Conservation (phyloP, 495 filamentous ascomycete genomes). For the Neurospora intermedia region DNA sequence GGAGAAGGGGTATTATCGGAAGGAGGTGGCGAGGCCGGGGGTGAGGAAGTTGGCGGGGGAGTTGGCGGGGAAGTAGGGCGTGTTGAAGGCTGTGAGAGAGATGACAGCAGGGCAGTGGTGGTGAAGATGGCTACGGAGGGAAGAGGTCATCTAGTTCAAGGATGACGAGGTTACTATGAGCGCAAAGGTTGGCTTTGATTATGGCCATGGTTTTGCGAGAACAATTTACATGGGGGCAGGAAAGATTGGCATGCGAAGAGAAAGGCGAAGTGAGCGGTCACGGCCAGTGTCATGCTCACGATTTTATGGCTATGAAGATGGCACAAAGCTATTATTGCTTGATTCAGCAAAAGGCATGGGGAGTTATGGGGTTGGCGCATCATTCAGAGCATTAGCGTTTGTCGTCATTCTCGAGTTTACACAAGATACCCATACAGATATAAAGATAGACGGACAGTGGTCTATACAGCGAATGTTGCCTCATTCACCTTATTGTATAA, state of each 20-base stretch:
- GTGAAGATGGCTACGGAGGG: not conserved
- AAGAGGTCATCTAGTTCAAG: not conserved
- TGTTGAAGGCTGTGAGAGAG: not conserved
- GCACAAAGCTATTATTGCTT: not conserved
- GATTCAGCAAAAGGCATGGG: not conserved
- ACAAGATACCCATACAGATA: not conserved
- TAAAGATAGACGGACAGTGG: not conserved
- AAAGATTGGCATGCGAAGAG: not conserved
- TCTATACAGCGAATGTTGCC: not conserved
- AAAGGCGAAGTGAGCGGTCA: not conserved
- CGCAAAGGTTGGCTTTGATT: not conserved
- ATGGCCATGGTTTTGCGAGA: not conserved
- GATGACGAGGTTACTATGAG: not conserved
- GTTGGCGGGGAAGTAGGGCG: slow-evolving; percentile 4
- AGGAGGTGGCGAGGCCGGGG: slow-evolving; percentile 22
- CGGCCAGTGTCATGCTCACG: not conserved
- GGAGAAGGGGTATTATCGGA: slow-evolving; percentile 23
- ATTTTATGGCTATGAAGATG: not conserved
- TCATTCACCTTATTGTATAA: too few species aligned
- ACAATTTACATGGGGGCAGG: not conserved
- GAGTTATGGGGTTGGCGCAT: not conserved
- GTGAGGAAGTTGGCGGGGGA: slow-evolving; percentile 11
- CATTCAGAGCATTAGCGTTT: not conserved
- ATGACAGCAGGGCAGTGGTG: not conserved
- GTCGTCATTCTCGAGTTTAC: not conserved